These are phyloP conservation scores for Malassezia japonica DNA, from an alignment of 1,284 basidiomycete genomes.

Conservation along the genomic window DNA sequence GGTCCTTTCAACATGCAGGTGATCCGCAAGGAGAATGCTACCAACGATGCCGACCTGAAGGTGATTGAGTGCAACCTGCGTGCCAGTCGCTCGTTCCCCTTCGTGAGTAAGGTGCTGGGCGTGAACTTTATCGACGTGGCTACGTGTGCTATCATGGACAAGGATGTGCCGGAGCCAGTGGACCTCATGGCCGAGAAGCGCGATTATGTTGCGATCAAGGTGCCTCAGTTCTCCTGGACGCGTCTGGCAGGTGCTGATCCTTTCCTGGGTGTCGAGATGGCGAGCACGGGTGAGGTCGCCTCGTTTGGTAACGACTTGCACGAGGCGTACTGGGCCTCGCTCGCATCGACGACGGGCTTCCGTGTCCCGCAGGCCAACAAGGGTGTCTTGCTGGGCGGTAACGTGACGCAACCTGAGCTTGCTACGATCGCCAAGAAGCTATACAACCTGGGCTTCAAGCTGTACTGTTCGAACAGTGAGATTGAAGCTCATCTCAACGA, in stretches of 20 bases:
- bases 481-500: conserved; percentile 77
- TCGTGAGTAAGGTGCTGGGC: conserved; percentile 95
- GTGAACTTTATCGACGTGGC: conserved; percentile 95
- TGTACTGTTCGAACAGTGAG: conserved; percentile 71
- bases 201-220: conserved; percentile 93
- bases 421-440: conserved; percentile 60
- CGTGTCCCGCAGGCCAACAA: conserved; percentile 70
- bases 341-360: conserved; percentile 82
- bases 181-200: conserved; percentile 83
- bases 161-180: conserved; percentile 82
- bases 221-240: conserved; percentile 98
- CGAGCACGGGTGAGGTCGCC: conserved; percentile 96
- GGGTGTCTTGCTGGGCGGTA: conserved; percentile 76
- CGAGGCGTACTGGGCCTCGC: conserved; percentile 91
- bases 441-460: conserved; percentile 67
- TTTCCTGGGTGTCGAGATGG: conserved; percentile 65
- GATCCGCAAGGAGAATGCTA: conserved; percentile 67
- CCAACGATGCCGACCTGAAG: conserved; percentile 64
- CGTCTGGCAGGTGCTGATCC: conserved; percentile 85
- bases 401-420: conserved; percentile 72
- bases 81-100: conserved; percentile 95
- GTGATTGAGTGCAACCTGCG: conserved; percentile 98
- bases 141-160: conserved; percentile 77
- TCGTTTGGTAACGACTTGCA: conserved; percentile 86
- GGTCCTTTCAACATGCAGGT: conserved; percentile 99